A percentile compares a stretch with the other conserved stretches of the same genome.
phyloP scores from a whole-genome alignment of 2,329 filamentous ascomycete species.

The Exophiala viscosa region DNA sequence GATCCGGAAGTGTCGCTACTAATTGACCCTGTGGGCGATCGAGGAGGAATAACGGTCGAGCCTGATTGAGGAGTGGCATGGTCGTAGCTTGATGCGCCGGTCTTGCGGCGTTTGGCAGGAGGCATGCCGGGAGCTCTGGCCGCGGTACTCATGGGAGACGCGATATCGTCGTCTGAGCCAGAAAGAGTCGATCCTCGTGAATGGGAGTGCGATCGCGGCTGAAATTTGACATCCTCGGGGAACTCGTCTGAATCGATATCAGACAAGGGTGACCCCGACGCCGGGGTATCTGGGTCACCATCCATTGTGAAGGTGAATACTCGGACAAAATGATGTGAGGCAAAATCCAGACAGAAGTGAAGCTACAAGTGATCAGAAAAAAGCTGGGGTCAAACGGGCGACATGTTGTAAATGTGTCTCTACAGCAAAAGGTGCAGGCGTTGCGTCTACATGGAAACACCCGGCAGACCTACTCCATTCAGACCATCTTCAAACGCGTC shows the following conservation, averaged over 20 bases:
- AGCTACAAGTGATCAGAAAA: not conserved
- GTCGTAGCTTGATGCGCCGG: slow-evolving; percentile 43
- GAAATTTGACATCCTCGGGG: slow-evolving; percentile 55
- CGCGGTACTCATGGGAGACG: slow-evolving; percentile 24
- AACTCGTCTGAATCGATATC: slow-evolving; percentile 62
- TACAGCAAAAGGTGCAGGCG: not conserved
- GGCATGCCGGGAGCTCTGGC: slow-evolving; percentile 37
- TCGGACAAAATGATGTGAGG: not conserved
- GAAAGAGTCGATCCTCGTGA: slow-evolving; percentile 33
- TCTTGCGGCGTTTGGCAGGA: slow-evolving; percentile 49
- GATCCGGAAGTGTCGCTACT: slow-evolving; percentile 89
- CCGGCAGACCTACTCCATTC: not conserved
- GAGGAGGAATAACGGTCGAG: slow-evolving; percentile 32
- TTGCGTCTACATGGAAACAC: not conserved
- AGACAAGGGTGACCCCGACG: slow-evolving; percentile 61
- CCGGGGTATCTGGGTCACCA: slow-evolving; percentile 38
- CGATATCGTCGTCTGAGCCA: slow-evolving; percentile 31
- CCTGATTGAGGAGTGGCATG: slow-evolving; percentile 49
- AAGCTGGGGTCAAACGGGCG: not conserved
- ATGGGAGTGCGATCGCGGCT: slow-evolving; percentile 46
- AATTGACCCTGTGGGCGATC: slow-evolving; percentile 63
- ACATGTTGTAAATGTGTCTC: not conserved
- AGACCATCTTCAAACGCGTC: not conserved
- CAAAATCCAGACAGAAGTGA: not conserved
- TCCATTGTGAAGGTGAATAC: slow-evolving; percentile 8